Percentiles rank a stretch among this genome's conserved stretches.
phyloP scores from a whole-genome alignment of 2,329 filamentous ascomycete genomes.

The Xylaria sp. region DNA sequence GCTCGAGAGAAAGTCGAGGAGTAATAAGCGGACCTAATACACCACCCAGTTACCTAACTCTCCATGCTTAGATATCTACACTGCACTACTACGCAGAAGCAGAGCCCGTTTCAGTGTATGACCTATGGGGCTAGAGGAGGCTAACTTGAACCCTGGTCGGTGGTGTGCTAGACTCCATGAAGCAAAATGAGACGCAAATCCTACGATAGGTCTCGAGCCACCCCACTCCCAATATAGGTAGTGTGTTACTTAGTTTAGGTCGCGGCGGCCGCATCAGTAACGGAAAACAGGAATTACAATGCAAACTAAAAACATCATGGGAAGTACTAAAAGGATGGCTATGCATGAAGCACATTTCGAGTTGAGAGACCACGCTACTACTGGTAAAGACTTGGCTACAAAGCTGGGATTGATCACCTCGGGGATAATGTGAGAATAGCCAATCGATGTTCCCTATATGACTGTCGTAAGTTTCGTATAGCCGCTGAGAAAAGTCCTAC shows the following conservation, averaged over 20 bases:
- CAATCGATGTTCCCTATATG: background rate
- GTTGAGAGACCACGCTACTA: background rate
- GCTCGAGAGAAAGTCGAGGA: conserved; percentile 21
- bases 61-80: conserved; percentile 6
- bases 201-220: conserved; percentile 6
- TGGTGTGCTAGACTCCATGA: conserved; percentile 18
- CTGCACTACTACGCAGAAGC: background rate
- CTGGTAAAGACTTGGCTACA: background rate
- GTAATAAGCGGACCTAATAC: conserved; percentile 13
- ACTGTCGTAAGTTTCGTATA: background rate
- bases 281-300: background rate
- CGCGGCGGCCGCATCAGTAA: background rate
- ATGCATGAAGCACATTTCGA: background rate
- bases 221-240: background rate
- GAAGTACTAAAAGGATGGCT: background rate
- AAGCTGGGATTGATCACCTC: background rate
- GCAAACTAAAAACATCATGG: background rate
- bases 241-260: no score
- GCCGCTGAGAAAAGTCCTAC: background rate
- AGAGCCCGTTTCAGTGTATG: conserved; percentile 16
- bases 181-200: conserved; percentile 23
- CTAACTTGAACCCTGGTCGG: conserved; percentile 8
- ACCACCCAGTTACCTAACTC: conserved; percentile 8
- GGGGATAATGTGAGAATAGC: background rate
- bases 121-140: conserved; percentile 9